Evolutionary conservation across 2,329 filamentous ascomycete species (phyloP), one percentile per base, ranked within the genome.

Genomic region (Samsoniella hepiali): DNA sequence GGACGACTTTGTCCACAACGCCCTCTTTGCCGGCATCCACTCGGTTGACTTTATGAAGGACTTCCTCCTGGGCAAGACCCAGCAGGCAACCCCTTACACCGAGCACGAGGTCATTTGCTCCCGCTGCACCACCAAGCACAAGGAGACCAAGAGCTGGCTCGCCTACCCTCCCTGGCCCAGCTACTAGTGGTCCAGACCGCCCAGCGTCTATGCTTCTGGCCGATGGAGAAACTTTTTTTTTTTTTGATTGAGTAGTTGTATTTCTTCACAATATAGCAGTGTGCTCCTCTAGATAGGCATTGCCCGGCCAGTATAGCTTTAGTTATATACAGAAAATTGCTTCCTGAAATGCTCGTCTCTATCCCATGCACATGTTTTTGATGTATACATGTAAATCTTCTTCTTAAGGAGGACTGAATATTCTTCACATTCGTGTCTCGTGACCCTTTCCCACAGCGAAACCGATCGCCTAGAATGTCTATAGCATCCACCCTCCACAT

Each of bases 1-100:
- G n/a, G 62, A 63, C 15, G 62, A 63, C 32, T 53, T 63, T 31
- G 62, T 58, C n/a, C 62, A 63, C 55, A 63, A 63, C 15, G 62
- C 62, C 10, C 55, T 63, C n/a, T 63, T n/a, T n/a, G 54, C 45
- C 5, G 62, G 62, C 55, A 54, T 63, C 15, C 62, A 63, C 55
- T 63, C 62, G 11, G 55, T 17, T 11, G 54, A 63, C 3, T 63
- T 63, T 22, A 63, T 63, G 55, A 63, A 58, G 55, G 55, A 58
- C 38, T 53, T 58, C 17, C 31, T 63, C 9, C 17, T 32, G 0
- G 49, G 47, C 13, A 47, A 44, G 9, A 53, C 4, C 13, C 1
- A 38, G 27, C 27, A 58, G 44, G 3, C 17, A 10, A 53, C 8
- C 11, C 61, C 61, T 9, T 58, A 27, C 54, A 58, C 61, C 5